Evolutionary conservation across 257 asterid genomes (phyloP).

Genomic region (Nicotiana benthamiana): DNA sequence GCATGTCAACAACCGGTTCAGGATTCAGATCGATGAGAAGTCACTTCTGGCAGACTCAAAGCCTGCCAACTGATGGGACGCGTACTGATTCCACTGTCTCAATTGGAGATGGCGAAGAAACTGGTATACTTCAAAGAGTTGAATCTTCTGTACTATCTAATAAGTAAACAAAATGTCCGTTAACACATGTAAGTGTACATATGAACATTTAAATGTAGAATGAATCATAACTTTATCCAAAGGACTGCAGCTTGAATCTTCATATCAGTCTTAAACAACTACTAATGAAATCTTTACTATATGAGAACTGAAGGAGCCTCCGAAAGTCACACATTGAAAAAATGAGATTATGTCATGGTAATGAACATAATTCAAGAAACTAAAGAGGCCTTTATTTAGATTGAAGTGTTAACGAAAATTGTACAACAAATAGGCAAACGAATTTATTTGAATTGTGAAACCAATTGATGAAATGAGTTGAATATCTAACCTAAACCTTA

Average conservation of each 20-base stretch:
- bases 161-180: neutral
- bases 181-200: neutral
- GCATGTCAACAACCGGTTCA: slow-evolving; percentile 45
- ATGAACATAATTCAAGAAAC: too few relatives aligned
- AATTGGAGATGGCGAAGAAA: slow-evolving; percentile 27
- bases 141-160: slow-evolving; percentile 5
- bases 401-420: too few relatives aligned
- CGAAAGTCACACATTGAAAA: too few relatives aligned
- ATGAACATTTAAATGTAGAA: neutral
- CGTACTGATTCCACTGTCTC: slow-evolving; percentile 45
- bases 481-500: too few relatives aligned
- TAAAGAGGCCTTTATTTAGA: too few relatives aligned
- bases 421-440: too few relatives aligned
- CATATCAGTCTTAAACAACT: neutral
- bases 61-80: slow-evolving; percentile 45
- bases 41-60: slow-evolving; percentile 81
- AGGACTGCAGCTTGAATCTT: neutral
- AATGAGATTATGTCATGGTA: too few relatives aligned
- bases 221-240: neutral
- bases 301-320: neutral
- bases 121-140: slow-evolving; percentile 17
- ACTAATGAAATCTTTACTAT: too few relatives aligned
- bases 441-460: too few relatives aligned
- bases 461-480: too few relatives aligned
- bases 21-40: slow-evolving; percentile 55